Evolutionary conservation across 2,329 filamentous ascomycete species (phyloP).

Genomic region (Fusarium brevicatenulatum): DNA sequence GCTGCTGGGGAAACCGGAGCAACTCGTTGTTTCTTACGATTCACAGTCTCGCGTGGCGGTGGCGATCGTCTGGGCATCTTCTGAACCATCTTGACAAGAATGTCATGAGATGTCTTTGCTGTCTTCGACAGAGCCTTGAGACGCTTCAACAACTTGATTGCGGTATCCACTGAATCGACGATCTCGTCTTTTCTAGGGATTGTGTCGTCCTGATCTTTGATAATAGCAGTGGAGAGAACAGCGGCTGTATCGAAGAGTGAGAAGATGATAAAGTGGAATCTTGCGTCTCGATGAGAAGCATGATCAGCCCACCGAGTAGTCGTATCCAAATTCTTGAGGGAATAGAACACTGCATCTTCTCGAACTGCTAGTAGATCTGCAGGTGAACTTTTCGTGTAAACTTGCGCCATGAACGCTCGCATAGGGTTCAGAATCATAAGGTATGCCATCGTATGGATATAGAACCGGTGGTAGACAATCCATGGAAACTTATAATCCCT

Average conservation of each 20-base stretch:
- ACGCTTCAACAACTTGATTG: constrained; percentile 48
- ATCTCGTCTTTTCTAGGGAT: constrained; percentile 55
- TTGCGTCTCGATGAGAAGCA: constrained; percentile 56
- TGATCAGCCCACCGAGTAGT: constrained; percentile 55
- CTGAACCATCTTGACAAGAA: constrained; percentile 46
- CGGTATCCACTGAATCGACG: constrained; percentile 49
- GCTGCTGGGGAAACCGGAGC: neutral
- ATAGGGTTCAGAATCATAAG: constrained; percentile 59
- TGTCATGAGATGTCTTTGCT: constrained; percentile 49
- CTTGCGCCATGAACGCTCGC: constrained; percentile 57
- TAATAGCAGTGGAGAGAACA: constrained; percentile 59
- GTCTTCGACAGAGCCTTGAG: constrained; percentile 48
- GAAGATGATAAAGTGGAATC: constrained; percentile 63
- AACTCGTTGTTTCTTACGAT: constrained; percentile 28
- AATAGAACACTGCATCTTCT: constrained; percentile 53
- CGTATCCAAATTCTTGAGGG: constrained; percentile 54
- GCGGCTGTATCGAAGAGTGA: constrained; percentile 62
- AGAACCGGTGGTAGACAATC: constrained; percentile 57
- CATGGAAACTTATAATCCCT: constrained; percentile 54
- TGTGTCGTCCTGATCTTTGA: constrained; percentile 55
- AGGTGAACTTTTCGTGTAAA: constrained; percentile 41
- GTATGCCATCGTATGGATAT: constrained; percentile 56
- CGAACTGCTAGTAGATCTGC: constrained; percentile 50
- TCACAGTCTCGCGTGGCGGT: neutral
- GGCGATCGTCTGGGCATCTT: constrained; percentile 45